Base-by-base conservation (phyloP, 495 filamentous ascomycete genomes). In the Achaetomiella virescens region DNA sequence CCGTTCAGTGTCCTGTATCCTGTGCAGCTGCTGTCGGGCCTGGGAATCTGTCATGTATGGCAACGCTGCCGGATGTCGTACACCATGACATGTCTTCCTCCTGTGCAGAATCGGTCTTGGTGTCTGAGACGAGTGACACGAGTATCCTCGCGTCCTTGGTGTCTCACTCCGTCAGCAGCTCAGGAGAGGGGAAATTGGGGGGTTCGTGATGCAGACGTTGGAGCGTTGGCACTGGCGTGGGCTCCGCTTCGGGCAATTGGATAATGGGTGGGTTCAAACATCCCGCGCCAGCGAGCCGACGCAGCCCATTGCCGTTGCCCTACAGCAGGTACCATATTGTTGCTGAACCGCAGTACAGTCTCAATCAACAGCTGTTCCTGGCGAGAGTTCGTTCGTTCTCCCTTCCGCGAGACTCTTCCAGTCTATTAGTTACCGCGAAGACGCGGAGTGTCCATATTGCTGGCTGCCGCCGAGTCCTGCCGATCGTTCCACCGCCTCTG, bases 361-460 rank as follows among this genome's bases (percentile, higher is more conserved):
- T 61, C 61, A 53, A 58, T 36, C 44, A 14, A n/a, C n/a, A n/a
- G n/a, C n/a, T n/a, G n/a, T n/a, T n/a, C n/a, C n/a, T n/a, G n/a
- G n/a, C n/a, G n/a, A n/a, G n/a, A n/a, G n/a, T n/a, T n/a, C n/a
- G n/a, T n/a, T n/a, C n/a, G n/a, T n/a, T n/a, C n/a, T n/a, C 37
- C 43, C 14, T 46, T 38, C 36, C 6, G 31, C 31, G 6, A 6
- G 6, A 12, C 42, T 22, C 6, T 20, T 54, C 35, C 41, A 61
- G 31, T 17, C 42, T 29, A 5, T 45, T 45, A 45, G 22, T 53
- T 59, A 61, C n/a, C n/a, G n/a, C n/a, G n/a, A n/a, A n/a, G 57
- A 65, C 59, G 64, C 62, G 62, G 44, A 64, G 62, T 67, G 55
- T 49, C 33, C 53, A 64, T 45, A 64, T 64, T 61, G 54, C 59